Evolutionary conservation across 2,329 filamentous ascomycete species (phyloP).

Genomic region (Diplodia seriata): DNA sequence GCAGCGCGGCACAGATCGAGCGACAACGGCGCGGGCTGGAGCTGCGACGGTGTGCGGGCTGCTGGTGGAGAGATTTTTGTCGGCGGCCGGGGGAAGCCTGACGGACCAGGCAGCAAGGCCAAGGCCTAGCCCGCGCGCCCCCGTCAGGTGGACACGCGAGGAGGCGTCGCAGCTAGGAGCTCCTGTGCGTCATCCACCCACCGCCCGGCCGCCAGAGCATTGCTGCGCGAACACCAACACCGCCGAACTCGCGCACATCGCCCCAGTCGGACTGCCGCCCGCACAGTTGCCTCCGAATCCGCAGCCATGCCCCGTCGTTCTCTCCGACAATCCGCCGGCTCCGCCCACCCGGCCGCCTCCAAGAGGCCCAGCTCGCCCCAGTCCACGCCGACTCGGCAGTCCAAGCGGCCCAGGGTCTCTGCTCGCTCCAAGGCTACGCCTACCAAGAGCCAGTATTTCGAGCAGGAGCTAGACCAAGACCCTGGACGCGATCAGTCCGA

Average conservation of each 20-base stretch:
- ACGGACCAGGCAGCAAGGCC: slow-evolving; percentile 2
- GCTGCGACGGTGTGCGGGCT: not conserved
- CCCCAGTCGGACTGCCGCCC: not conserved
- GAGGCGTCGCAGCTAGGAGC: slow-evolving; percentile 28
- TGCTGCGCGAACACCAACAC: slow-evolving; percentile 17
- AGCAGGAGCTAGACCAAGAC: slow-evolving; percentile 41
- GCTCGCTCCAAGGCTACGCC: slow-evolving; percentile 36
- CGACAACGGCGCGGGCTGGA: slow-evolving; percentile 10
- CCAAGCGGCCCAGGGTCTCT: slow-evolving; percentile 43
- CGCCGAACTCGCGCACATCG: not conserved
- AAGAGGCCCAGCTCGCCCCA: slow-evolving; percentile 46
- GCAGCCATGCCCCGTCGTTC: slow-evolving; percentile 44
- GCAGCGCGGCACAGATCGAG: slow-evolving; percentile 8
- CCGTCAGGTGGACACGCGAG: slow-evolving; percentile 28
- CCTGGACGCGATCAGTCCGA: slow-evolving; percentile 37
- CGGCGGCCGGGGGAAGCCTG: not conserved
- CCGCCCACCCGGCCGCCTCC: slow-evolving; percentile 40
- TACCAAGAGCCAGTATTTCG: slow-evolving; percentile 45
- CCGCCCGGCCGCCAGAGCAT: slow-evolving; percentile 8
- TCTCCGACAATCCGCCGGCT: slow-evolving; percentile 35
- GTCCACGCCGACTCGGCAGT: slow-evolving; percentile 42
- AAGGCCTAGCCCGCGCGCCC: slow-evolving; percentile 4
- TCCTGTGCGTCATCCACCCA: slow-evolving; percentile 27
- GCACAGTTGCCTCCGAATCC: slow-evolving; percentile 1
- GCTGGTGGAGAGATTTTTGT: slow-evolving; percentile 16